Evolutionary conservation across 2,329 filamentous ascomycete genomes (phyloP).

Genomic region (Cladophialophora chaetospira): DNA sequence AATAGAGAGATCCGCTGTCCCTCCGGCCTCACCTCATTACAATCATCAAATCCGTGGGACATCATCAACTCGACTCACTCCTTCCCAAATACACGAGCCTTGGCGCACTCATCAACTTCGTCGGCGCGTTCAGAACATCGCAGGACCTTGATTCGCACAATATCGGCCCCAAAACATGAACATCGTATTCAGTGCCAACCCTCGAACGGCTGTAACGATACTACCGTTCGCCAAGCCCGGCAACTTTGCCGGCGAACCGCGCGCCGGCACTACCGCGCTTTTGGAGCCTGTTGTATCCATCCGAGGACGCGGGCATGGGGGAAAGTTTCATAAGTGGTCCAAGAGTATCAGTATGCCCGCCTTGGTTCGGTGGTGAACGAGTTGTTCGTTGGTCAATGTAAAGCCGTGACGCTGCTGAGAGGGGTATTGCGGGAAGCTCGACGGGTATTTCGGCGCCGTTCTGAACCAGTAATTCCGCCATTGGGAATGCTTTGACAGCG

Average conservation of each 20-base stretch:
- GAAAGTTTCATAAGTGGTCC: conserved; percentile 57
- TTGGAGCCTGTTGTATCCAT: conserved; percentile 65
- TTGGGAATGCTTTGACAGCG: conserved; percentile 68
- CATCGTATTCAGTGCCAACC: no score
- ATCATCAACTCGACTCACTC: conserved; percentile 10
- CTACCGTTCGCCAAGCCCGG: conserved; percentile 48
- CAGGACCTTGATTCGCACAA: conserved; percentile 20
- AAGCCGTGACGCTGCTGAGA: conserved; percentile 75
- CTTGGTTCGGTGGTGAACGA: conserved; percentile 47
- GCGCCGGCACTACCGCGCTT: conserved; percentile 80
- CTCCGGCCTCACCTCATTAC: not conserved
- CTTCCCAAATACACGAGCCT: conserved; percentile 8
- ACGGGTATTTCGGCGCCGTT: conserved; percentile 88
- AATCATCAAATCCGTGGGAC: not conserved
- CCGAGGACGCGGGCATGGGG: conserved; percentile 34
- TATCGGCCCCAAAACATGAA: conserved; percentile 11
- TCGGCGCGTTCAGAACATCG: conserved; percentile 3
- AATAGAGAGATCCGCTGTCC: not conserved
- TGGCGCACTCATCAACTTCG: not conserved
- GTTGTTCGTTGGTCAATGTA: conserved; percentile 78
- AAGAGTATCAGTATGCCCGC: conserved; percentile 57
- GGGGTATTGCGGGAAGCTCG: conserved; percentile 75
- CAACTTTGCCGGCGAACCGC: conserved; percentile 58
- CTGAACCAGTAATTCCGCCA: conserved; percentile 88
- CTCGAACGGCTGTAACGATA: conserved; percentile 25